Evolutionary conservation across 2,329 filamentous ascomycete genomes (phyloP), one percentile per base, ranked within the genome.

Genomic region (Monosporascus sp.): DNA sequence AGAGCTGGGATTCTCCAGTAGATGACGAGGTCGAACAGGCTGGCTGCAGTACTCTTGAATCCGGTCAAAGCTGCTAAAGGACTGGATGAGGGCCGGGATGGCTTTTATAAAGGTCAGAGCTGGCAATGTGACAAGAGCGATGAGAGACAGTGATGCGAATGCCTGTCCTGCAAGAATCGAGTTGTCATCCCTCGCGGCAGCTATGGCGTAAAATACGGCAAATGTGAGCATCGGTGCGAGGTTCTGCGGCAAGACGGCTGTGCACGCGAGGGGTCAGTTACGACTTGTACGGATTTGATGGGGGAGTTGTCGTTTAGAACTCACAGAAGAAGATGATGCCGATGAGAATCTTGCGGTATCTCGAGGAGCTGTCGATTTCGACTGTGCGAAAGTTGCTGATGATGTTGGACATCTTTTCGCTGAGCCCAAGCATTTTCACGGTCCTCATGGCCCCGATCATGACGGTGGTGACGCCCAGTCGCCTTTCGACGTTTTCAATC

Each of bases 381-480:
- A 62, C 59, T 9, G 49, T 31, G 6, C 70, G 58, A 45, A 69
- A 51, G 3, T 56, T 54, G 20, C 64, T 58, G 6, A 72, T 60
- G 0, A 62, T 61, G 1, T 51, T 55, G 1, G 58, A 58, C 31
- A 70, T 60, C 1, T 63, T 52, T 1, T 53, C 48, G 0, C 62
- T 49, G 1, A 72, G 57, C 0, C 72, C 73, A 14, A 71, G 67
- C 68, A 77, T 76, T 59, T 77, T 78, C 22, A 78, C 66, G 26
- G 72, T 68, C 55, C 75, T 75, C 65, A 78, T 75, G 3, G 73
- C 69, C n/a, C 65, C 65, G 0, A 78, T 67, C 63, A 75, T 69
- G 3, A 63, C 64, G 1, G 68, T 64, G 0, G 75, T 78, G 4
- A 71, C 64, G 5, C 69, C 65, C 5, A 78, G 68, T 5, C 75